A percentile compares a stretch with the other conserved stretches of the same genome.
Evolutionary conservation across 805 yeast species (phyloP).

Genomic region (Yarrowia keelungensis): DNA sequence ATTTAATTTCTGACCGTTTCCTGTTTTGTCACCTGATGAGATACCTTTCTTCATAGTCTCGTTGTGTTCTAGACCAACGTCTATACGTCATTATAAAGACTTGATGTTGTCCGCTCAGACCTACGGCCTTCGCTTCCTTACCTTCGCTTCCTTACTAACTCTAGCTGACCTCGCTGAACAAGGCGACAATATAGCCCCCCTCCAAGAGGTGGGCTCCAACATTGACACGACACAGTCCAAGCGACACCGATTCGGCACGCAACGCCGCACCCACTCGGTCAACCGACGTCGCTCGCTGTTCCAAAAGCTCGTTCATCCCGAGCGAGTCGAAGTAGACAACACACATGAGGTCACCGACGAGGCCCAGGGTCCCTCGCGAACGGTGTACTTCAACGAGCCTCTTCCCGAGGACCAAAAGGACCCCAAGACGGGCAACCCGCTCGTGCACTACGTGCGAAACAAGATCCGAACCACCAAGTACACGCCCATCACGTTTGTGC

Average conservation of each 20-base stretch:
- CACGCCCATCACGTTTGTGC: constrained; percentile 89
- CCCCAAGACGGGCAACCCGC: constrained; percentile 65
- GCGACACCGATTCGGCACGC: constrained; percentile 90
- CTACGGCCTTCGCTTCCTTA: background rate
- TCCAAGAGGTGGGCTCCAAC: constrained; percentile 20
- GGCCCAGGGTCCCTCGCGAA: constrained; percentile 29
- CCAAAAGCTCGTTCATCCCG: constrained; percentile 36
- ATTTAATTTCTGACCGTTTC: no score
- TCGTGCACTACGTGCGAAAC: constrained; percentile 75
- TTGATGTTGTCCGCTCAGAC: background rate
- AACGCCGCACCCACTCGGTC: constrained; percentile 72
- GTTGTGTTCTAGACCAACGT: no score
- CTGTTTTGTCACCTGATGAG: no score
- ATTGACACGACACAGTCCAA: constrained; percentile 64
- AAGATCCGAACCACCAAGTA: constrained; percentile 96
- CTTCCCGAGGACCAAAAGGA: constrained; percentile 43
- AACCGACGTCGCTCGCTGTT: constrained; percentile 53
- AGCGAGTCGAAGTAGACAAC: background rate
- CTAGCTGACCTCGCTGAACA: constrained; percentile 36
- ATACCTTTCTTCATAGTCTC: no score
- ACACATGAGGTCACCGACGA: constrained; percentile 18
- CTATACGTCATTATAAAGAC: no score
- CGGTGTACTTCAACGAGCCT: constrained; percentile 34
- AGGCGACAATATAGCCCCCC: constrained; percentile 18
- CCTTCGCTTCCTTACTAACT: constrained; percentile 4